phyloP scores from a whole-genome alignment of 2,329 filamentous ascomycete genomes.

The Curvularia sp. region DNA sequence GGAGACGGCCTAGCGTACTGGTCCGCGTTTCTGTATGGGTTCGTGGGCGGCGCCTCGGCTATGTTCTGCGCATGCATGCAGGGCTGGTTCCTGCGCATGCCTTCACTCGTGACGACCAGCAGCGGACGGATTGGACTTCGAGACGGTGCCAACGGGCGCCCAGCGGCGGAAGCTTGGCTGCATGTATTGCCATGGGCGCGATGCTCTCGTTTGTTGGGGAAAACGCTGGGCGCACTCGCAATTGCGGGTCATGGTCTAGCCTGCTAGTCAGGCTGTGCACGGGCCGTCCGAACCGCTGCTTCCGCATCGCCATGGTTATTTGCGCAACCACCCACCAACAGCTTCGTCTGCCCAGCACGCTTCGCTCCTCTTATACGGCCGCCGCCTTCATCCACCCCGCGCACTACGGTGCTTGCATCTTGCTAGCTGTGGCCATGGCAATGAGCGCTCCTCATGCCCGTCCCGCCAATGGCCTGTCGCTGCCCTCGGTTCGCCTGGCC shows the following conservation, averaged over 20 bases:
- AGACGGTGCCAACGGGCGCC: background rate
- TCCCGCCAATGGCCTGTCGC: conserved; percentile 40
- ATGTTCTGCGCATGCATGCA: background rate
- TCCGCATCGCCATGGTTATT: conserved; percentile 18
- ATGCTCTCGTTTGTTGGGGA: background rate
- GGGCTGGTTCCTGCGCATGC: background rate
- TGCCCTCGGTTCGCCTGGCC: conserved; percentile 35
- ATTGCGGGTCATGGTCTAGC: conserved; percentile 2
- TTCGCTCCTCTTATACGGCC: conserved; percentile 10
- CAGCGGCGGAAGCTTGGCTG: conserved; percentile 1
- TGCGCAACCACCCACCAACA: conserved; percentile 13
- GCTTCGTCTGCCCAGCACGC: conserved; percentile 7
- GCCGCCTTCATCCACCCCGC: conserved; percentile 20
- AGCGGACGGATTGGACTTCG: background rate
- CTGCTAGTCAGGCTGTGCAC: background rate
- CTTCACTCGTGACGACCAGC: background rate
- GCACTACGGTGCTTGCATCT: conserved; percentile 23
- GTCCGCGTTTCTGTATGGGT: background rate
- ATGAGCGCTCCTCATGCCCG: conserved; percentile 37
- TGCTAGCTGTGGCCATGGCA: conserved; percentile 35
- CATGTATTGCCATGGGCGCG: background rate
- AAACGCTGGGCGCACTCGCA: conserved; percentile 2
- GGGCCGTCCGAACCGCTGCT: conserved; percentile 13
- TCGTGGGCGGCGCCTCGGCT: background rate
- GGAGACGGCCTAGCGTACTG: conserved; percentile 13